phyloP scores from a whole-genome alignment of 2,329 filamentous ascomycete genomes.

The Chaetoscypha palmicola region DNA sequence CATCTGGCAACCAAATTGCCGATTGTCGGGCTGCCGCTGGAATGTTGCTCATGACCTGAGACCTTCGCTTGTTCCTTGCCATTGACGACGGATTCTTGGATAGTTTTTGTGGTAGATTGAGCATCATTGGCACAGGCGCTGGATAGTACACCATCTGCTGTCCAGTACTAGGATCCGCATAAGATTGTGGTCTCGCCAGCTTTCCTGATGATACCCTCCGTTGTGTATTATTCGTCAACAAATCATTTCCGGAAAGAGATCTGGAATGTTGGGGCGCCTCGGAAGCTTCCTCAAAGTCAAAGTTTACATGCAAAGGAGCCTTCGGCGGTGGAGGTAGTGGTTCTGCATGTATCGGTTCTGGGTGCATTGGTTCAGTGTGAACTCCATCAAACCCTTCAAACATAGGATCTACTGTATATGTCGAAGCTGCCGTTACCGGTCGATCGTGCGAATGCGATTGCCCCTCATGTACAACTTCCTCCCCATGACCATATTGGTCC shows the following conservation, averaged over 20 bases:
- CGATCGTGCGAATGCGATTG: conserved; percentile 8
- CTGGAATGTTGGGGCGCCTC: not conserved
- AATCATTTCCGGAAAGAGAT: conserved; percentile 6
- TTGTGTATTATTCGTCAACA: conserved; percentile 11
- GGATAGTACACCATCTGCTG: conserved; percentile 92
- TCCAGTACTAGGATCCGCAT: conserved; percentile 56
- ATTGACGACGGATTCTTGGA: conserved; percentile 63
- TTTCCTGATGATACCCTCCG: conserved; percentile 15
- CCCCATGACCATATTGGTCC: conserved; percentile 14
- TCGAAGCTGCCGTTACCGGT: conserved; percentile 24
- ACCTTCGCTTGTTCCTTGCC: conserved; percentile 62
- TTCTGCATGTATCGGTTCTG: not conserved
- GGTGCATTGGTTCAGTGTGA: conserved; percentile 45
- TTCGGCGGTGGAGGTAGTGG: not conserved
- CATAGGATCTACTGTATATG: conserved; percentile 51
- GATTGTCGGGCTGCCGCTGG: conserved; percentile 38
- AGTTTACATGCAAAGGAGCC: not conserved
- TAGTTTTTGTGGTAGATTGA: conserved; percentile 84
- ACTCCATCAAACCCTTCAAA: conserved; percentile 80
- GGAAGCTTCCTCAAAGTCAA: conserved; percentile 1
- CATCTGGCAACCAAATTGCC: conserved; percentile 32
- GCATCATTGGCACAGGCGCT: conserved; percentile 85
- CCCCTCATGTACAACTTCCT: conserved; percentile 3
- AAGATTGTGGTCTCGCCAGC: conserved; percentile 44
- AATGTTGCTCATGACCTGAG: conserved; percentile 63